These are phyloP conservation scores for Garcileccinum viscosum DNA, from an alignment of 1,284 basidiomycete genomes.

Conservation along the genomic window DNA sequence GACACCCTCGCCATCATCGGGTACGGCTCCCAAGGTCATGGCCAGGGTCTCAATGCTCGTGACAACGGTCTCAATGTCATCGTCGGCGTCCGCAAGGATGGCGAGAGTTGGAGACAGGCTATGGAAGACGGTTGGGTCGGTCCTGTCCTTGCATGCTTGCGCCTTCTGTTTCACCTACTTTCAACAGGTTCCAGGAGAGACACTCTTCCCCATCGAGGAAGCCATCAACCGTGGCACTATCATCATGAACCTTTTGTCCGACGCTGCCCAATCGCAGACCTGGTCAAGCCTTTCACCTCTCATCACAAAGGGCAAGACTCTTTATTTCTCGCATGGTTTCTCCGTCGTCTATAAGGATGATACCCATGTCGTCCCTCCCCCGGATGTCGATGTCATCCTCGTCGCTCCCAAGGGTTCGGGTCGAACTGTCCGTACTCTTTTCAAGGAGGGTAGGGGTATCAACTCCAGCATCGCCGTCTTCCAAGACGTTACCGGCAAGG, in stretches of 20 bases:
- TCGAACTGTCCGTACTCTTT: conserved; percentile 98
- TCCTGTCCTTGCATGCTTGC: conserved; percentile 10
- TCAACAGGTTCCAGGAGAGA: conserved; percentile 88
- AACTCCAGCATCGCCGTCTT: conserved; percentile 89
- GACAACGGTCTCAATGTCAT: conserved; percentile 99
- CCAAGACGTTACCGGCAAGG: conserved; percentile 97
- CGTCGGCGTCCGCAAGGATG: conserved; percentile 96
- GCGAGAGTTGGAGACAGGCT: conserved; percentile 97
- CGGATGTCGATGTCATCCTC: conserved; percentile 98
- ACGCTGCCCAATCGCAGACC: conserved; percentile 96
- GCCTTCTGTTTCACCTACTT: not conserved
- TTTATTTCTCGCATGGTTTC: conserved; percentile 99
- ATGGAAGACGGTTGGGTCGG: conserved; percentile 95
- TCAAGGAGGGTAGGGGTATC: conserved; percentile 99
- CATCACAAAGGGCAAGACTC: conserved; percentile 99
- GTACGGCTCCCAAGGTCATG: conserved; percentile 99
- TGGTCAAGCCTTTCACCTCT: conserved; percentile 90
- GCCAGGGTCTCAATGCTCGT: conserved; percentile 97
- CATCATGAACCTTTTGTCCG: conserved; percentile 99
- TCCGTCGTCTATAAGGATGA: conserved; percentile 98
- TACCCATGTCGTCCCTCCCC: conserved; percentile 91
- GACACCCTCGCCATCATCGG: conserved; percentile 99
- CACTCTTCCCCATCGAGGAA: conserved; percentile 98
- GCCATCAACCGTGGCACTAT: conserved; percentile 96
- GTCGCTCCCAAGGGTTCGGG: conserved; percentile 99